phyloP scores from a whole-genome alignment of 2,329 filamentous ascomycete genomes.

The Bipolaris bicolor region DNA sequence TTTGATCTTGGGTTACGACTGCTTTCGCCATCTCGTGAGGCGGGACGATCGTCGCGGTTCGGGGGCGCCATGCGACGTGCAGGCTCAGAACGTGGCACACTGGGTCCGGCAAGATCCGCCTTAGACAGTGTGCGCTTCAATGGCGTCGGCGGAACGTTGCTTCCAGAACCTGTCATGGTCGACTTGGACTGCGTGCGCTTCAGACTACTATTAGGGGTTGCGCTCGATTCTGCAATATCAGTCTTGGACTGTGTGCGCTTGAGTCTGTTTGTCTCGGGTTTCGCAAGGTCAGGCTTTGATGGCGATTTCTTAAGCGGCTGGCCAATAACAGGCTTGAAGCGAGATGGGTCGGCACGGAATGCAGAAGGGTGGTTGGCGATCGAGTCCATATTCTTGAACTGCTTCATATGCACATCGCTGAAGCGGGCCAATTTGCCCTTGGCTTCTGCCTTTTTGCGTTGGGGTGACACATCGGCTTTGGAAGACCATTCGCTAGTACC shows the following conservation, averaged over 20 bases:
- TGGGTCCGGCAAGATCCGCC: slow-evolving; percentile 63
- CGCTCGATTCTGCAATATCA: slow-evolving; percentile 66
- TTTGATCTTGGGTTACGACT: slow-evolving; percentile 62
- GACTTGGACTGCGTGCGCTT: slow-evolving; percentile 64
- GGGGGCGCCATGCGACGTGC: slow-evolving; percentile 38
- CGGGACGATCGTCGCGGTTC: slow-evolving; percentile 31
- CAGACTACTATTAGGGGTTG: slow-evolving; percentile 49
- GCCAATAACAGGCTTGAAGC: slow-evolving; percentile 55
- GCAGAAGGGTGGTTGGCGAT: slow-evolving; percentile 85
- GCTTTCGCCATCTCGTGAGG: slow-evolving; percentile 39
- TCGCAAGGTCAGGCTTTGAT: slow-evolving; percentile 56
- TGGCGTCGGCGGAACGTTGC: slow-evolving; percentile 47
- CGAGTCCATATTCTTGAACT: slow-evolving; percentile 98
- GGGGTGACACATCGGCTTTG: slow-evolving; percentile 51
- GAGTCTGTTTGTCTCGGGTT: slow-evolving; percentile 50
- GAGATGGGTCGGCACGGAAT: slow-evolving; percentile 66
- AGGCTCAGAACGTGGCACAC: slow-evolving; percentile 47
- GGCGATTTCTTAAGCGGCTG: slow-evolving; percentile 40
- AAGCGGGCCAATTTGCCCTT: slow-evolving; percentile 80
- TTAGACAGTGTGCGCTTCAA: slow-evolving; percentile 63
- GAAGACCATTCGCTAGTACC: slow-evolving; percentile 42
- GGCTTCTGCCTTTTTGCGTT: slow-evolving; percentile 77
- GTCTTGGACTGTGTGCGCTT: slow-evolving; percentile 66
- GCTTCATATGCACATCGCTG: slow-evolving; percentile 82
- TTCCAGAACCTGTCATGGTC: slow-evolving; percentile 65